Percentiles rank a stretch among this genome's conserved stretches.
Evolutionary conservation across 306 rosid species (phyloP).

Genomic region (Vigna reflexopilosa): DNA sequence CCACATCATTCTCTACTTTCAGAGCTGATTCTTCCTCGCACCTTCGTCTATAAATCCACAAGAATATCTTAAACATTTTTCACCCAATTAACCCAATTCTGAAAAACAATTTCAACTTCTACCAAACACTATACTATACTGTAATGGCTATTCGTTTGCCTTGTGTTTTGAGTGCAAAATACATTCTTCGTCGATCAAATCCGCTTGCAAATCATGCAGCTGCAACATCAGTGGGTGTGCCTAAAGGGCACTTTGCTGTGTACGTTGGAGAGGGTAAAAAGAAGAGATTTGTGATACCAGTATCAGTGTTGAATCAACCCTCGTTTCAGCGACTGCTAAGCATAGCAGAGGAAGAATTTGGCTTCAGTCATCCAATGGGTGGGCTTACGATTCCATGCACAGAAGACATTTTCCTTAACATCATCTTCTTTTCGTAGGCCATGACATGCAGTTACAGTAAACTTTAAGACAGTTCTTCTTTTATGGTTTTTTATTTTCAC

Average conservation of each 20-base stretch:
- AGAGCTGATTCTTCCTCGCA: constrained; percentile 10
- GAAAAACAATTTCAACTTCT: constrained; percentile 1
- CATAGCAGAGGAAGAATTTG: constrained; percentile 54
- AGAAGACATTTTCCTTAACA: constrained; percentile 51
- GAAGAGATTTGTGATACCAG: constrained; percentile 57
- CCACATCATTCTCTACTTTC: constrained; percentile 28
- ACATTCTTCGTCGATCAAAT: constrained; percentile 48
- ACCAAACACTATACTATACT: background rate
- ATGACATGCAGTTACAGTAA: background rate
- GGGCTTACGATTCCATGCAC: constrained; percentile 64
- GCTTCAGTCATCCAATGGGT: constrained; percentile 55
- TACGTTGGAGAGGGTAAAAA: constrained; percentile 57
- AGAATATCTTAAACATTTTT: background rate
- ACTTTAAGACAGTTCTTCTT: background rate
- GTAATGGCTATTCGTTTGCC: constrained; percentile 47
- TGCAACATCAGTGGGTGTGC: constrained; percentile 42
- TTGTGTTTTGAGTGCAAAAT: constrained; percentile 45
- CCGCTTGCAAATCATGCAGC: constrained; percentile 36
- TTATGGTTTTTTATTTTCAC: constrained; percentile 24
- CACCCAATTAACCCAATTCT: constrained; percentile 5
- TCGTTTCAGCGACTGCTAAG: constrained; percentile 47
- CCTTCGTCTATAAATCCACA: constrained; percentile 41
- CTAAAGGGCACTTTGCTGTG: constrained; percentile 59
- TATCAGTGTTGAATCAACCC: constrained; percentile 52
- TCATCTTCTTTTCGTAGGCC: constrained; percentile 38